A percentile compares a stretch with the other conserved stretches of the same genome.
phyloP scores from a whole-genome alignment of 257 asterid genomes.

The Eustoma russellianum region DNA sequence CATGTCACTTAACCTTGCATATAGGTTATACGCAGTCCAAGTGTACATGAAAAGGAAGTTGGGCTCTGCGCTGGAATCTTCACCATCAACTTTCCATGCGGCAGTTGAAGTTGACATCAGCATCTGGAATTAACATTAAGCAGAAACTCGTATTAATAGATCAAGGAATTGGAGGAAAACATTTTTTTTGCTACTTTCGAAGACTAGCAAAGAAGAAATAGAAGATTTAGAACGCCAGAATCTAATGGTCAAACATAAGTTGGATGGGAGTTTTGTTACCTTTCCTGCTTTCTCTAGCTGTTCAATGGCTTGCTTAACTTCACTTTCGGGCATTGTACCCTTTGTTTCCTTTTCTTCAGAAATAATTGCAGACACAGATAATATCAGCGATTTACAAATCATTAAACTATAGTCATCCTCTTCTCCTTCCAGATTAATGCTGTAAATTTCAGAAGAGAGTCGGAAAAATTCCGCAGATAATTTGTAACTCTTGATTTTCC shows the following conservation, averaged over 20 bases:
- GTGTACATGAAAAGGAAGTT: conserved; percentile 59
- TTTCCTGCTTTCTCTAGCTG: conserved; percentile 73
- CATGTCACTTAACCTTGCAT: conserved; percentile 60
- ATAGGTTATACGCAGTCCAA: conserved; percentile 71
- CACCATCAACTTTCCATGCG: conserved; percentile 26
- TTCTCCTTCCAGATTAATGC: conserved; percentile 40
- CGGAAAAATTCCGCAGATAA: conserved; percentile 64
- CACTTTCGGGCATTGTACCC: conserved; percentile 47
- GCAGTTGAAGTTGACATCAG: conserved; percentile 32
- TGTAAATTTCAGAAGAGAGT: conserved; percentile 71
- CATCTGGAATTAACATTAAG: conserved; percentile 38
- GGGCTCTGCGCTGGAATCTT: conserved; percentile 33
- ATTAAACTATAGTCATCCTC: conserved; percentile 35
- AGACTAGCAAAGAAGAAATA: too few species aligned
- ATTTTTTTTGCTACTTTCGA: too few species aligned
- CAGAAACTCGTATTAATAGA: conserved; percentile 2
- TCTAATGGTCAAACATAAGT: not conserved
- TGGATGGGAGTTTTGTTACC: conserved; percentile 29
- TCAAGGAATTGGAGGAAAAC: too few species aligned
- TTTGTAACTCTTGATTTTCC: conserved; percentile 50
- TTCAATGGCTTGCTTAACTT: conserved; percentile 60
- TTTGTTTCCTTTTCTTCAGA: conserved; percentile 60
- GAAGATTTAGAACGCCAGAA: not conserved
- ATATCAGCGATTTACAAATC: conserved; percentile 66
- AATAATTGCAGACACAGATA: conserved; percentile 61